Percentiles rank a stretch among this genome's conserved stretches.
phyloP scores from a whole-genome alignment of 306 rosid genomes.

The Cotoneaster glaucophyllus region DNA sequence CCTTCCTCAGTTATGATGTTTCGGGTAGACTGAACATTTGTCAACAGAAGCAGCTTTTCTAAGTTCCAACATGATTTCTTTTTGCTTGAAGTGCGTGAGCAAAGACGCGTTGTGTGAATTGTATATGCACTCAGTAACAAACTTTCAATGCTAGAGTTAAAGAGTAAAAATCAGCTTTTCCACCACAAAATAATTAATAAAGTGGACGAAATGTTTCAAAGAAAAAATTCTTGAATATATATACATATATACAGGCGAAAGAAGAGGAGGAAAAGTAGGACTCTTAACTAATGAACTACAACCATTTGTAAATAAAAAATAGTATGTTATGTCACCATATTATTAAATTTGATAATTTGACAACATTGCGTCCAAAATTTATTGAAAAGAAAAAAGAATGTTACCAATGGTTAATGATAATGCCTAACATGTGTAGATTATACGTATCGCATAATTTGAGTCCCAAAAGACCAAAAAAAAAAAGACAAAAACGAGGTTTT shows the following conservation, averaged over 20 bases:
- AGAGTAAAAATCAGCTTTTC: background rate
- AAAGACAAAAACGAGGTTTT: too few relatives aligned
- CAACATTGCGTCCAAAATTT: background rate
- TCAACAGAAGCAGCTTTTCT: background rate
- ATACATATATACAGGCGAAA: too few relatives aligned
- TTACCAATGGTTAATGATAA: background rate
- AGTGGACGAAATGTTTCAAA: background rate
- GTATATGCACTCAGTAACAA: background rate
- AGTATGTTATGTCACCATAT: background rate
- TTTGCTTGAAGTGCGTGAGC: background rate
- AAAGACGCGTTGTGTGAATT: background rate
- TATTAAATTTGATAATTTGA: background rate
- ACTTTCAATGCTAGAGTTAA: background rate
- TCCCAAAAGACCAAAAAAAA: background rate
- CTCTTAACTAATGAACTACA: too few relatives aligned
- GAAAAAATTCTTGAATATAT: background rate
- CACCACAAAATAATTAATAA: background rate
- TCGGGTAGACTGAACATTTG: background rate
- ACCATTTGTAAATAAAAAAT: too few relatives aligned
- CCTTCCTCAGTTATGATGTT: constrained; percentile 24
- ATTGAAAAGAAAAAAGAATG: background rate
- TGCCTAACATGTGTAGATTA: background rate
- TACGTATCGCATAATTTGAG: background rate
- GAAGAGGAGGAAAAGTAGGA: background rate
- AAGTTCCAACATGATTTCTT: background rate